Conservation (phyloP, 495 filamentous ascomycete species). For the Penicillium soppii region DNA sequence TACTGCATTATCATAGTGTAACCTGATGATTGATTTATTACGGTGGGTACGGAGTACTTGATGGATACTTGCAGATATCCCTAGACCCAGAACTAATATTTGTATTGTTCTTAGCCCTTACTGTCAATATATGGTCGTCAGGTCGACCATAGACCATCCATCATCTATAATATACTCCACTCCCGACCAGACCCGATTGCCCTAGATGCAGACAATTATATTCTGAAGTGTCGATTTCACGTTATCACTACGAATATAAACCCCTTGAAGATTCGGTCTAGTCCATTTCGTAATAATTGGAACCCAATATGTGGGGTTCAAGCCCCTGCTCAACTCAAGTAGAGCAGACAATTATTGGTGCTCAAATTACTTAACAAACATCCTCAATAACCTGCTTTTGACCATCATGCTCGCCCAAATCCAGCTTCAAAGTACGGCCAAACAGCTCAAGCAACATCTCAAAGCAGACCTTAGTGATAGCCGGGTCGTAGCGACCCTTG, state of each 20-base stretch:
- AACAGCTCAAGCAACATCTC: conserved; percentile 89
- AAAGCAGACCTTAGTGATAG: conserved; percentile 84
- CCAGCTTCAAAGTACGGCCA: conserved; percentile 70
- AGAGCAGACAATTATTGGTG: no score
- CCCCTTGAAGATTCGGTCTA: not conserved
- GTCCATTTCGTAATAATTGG: not conserved
- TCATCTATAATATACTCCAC: no score
- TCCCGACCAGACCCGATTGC: no score
- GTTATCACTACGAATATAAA: not conserved
- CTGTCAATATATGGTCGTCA: not conserved
- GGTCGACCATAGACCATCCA: no score
- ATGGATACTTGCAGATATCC: not conserved
- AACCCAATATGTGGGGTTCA: no score
- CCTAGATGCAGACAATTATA: no score
- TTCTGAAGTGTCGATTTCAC: no score
- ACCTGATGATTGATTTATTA: no score
- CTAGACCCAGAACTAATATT: not conserved
- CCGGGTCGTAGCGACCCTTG: conserved; percentile 91
- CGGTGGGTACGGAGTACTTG: not conserved
- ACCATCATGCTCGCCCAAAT: conserved; percentile 63
- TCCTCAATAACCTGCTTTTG: conserved; percentile 54
- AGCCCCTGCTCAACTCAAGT: no score
- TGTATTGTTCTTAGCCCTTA: not conserved
- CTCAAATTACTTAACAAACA: conserved; percentile 53
- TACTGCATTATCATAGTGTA: no score